Evolutionary conservation across 192 early-diverging fungal genomes (phyloP), one percentile per base, ranked within the genome.

Genomic region (Coemansia sp.): DNA sequence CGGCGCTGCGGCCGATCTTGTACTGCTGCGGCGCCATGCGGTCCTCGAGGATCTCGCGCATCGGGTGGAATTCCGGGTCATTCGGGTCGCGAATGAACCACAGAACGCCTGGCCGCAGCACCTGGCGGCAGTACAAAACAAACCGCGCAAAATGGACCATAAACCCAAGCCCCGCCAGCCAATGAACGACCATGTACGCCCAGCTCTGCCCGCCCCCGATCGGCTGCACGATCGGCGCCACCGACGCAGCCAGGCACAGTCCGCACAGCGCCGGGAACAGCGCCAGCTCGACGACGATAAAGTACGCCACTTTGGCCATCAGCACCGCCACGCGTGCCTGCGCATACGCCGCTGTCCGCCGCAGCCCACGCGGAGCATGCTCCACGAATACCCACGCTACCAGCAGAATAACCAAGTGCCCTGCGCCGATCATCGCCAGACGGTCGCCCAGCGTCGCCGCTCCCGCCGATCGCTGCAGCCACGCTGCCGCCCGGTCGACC

Each of bases 61-160:
- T 91, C 6, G 95, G 93, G 65, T 94, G 88, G 70, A 96, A 95
- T 32, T 92, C 87, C 18, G 94, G 91, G 67, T 99, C 97, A 46
- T 92, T 95, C 2, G 95, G 95, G 63, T 99, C 95, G 41, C 95
- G 87, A 55, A 99, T 93, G 67, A 98, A 98, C 97, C 97, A 99
- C 84, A 99, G 85, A 22, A 97, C 92, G 17, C 97, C 97, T 2
- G 90, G 90, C 1, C 97, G 87, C 27, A 97, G 86, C 17, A 95
- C 82, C 38, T 89, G 84, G 27, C 95, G 84, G 32, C 91, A 90
- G 15, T 87, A 77, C 17, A 87, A 67, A 3, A 99, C 88, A 69
- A 95, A 95, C 7, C 87, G 77, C 3, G 95, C 90, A 84, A 99
- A 93, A 60, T 91, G 85, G 56, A 93, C 93, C 93, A 98, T 95